phyloP scores from a whole-genome alignment of 2,329 filamentous ascomycete genomes.

The Paracoccidioides brasiliensis region DNA sequence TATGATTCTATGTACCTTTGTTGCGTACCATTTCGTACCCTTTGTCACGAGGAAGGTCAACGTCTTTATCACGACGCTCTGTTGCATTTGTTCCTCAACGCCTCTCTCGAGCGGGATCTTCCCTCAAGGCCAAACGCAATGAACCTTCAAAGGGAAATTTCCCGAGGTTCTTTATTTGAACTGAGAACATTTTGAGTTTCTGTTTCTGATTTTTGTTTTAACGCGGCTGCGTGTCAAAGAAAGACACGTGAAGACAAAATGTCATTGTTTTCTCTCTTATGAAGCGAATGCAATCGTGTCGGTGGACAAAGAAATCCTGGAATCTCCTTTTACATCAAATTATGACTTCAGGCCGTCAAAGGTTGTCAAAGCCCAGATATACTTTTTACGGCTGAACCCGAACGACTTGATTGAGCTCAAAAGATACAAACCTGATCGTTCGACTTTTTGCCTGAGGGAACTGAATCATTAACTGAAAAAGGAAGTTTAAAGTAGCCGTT shows the following conservation, averaged over 20 bases:
- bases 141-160: no score
- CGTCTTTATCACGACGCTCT: background rate
- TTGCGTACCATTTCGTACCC: background rate
- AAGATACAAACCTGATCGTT: background rate
- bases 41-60: background rate
- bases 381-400: background rate
- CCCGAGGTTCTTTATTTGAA: background rate
- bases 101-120: background rate
- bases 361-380: background rate
- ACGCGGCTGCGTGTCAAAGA: background rate
- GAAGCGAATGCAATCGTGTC: background rate
- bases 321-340: background rate
- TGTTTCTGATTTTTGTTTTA: background rate
- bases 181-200: background rate
- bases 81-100: background rate
- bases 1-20: background rate
- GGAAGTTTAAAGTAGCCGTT: background rate
- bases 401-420: background rate
- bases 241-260: background rate
- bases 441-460: background rate
- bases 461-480: background rate
- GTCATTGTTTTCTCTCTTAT: background rate
- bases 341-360: background rate
- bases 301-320: background rate
- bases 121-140: background rate